A percentile compares a stretch with the other conserved stretches of the same genome.
Conservation (phyloP, 2,329 filamentous ascomycete species). For the Aspergillus hortae region DNA sequence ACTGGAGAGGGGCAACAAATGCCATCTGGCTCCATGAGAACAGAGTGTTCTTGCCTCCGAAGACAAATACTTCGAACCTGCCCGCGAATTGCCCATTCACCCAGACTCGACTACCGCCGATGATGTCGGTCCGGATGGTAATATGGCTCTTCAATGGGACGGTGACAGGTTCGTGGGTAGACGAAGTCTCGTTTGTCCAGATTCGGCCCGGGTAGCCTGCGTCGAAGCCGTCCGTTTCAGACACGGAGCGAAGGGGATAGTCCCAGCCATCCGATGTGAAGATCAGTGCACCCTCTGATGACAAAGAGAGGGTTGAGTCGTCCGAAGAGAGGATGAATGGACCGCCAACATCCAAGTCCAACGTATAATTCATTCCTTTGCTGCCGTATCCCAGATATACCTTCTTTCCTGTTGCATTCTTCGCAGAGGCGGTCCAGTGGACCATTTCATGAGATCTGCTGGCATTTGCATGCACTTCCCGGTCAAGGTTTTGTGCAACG, state of each 20-base stretch:
- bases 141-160: slow-evolving; percentile 34
- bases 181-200: slow-evolving; percentile 49
- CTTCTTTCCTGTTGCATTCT: slow-evolving; percentile 29
- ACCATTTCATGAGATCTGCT: slow-evolving; percentile 22
- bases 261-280: slow-evolving; percentile 45
- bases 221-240: slow-evolving; percentile 44
- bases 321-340: slow-evolving; percentile 45
- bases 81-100: slow-evolving; percentile 46
- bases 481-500: slow-evolving; percentile 51
- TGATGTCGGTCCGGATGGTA: slow-evolving; percentile 43
- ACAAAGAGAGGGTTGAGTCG: slow-evolving; percentile 42
- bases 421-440: slow-evolving; percentile 33
- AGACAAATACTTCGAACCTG: slow-evolving; percentile 54
- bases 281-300: slow-evolving; percentile 31
- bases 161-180: slow-evolving; percentile 41
- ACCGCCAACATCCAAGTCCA: slow-evolving; percentile 46
- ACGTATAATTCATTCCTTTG: slow-evolving; percentile 57
- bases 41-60: slow-evolving; percentile 49
- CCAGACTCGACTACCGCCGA: slow-evolving; percentile 50
- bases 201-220: slow-evolving; percentile 49
- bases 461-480: neutral
- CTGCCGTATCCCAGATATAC: slow-evolving; percentile 40
- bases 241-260: slow-evolving; percentile 50
- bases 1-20: slow-evolving; percentile 50
- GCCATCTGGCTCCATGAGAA: slow-evolving; percentile 58